A percentile compares a stretch with the other conserved stretches of the same genome.
Evolutionary conservation across 345 rosid genomes (phyloP).

Genomic region (Geranium rotundifolium): DNA sequence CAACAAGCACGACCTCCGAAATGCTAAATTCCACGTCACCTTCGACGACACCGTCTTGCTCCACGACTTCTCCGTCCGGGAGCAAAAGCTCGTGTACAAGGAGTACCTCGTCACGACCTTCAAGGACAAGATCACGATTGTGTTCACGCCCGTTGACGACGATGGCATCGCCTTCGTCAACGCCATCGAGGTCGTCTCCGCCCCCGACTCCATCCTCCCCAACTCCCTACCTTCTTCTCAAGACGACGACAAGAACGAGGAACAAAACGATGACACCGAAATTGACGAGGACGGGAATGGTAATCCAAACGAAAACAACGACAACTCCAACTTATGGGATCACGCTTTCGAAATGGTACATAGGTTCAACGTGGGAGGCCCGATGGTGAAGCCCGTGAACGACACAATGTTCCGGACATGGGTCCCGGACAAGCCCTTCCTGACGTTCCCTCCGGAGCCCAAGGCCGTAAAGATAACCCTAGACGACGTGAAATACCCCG

Average conservation of each 20-base stretch:
- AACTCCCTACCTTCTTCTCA: not conserved
- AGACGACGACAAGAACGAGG: too few species aligned
- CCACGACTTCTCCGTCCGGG: conserved; percentile 37
- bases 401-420: conserved; percentile 66
- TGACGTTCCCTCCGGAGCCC: conserved; percentile 48
- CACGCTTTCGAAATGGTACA: conserved; percentile 41
- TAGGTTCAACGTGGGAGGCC: conserved; percentile 71
- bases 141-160: conserved; percentile 35
- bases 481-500: conserved; percentile 27
- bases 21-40: conserved; percentile 44
- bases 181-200: conserved; percentile 60
- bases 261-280: too few species aligned
- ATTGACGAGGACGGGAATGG: too few species aligned
- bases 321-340: conserved; percentile 34
- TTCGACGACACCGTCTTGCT: conserved; percentile 52
- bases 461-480: conserved; percentile 23
- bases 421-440: conserved; percentile 41
- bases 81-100: conserved; percentile 34
- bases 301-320: not conserved
- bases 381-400: conserved; percentile 26
- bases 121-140: conserved; percentile 31
- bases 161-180: conserved; percentile 52
- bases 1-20: conserved; percentile 23
- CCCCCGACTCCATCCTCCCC: conserved; percentile 42
- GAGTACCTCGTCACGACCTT: conserved; percentile 44